Evolutionary conservation across 495 filamentous ascomycete genomes (phyloP).

Genomic region (Umbilicaria muhlenbergii): DNA sequence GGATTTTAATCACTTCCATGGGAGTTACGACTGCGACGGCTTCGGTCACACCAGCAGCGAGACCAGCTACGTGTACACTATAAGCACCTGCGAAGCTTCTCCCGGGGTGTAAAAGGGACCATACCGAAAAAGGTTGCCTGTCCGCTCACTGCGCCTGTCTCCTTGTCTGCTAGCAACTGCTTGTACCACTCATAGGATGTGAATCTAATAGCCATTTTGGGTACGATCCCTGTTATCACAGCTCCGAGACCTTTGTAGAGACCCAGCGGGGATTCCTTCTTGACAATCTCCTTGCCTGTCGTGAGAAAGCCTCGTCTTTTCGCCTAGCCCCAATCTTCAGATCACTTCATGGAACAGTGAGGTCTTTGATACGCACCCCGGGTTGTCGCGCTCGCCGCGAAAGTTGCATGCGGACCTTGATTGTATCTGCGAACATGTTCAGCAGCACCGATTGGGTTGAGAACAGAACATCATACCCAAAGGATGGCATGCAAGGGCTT

Average conservation of each 20-base stretch:
- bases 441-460: conserved; percentile 2
- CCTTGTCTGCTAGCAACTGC: conserved; percentile 53
- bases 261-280: conserved; percentile 75
- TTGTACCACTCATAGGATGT: conserved; percentile 96
- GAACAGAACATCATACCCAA: conserved; percentile 44
- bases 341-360: not conserved
- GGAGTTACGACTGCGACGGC: conserved; percentile 91
- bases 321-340: conserved; percentile 24
- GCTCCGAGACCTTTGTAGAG: conserved; percentile 96
- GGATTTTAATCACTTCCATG: conserved; percentile 98
- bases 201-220: conserved; percentile 99
- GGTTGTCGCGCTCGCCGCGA: conserved; percentile 70
- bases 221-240: conserved; percentile 90
- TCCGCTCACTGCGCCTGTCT: conserved; percentile 54
- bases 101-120: conserved; percentile 8
- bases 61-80: conserved; percentile 44
- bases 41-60: conserved; percentile 87
- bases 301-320: conserved; percentile 75
- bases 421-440: conserved; percentile 48
- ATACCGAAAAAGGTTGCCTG: conserved; percentile 68
- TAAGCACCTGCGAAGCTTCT: not conserved
- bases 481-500: conserved; percentile 92
- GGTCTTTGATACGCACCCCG: conserved; percentile 38
- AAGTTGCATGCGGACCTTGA: conserved; percentile 99
- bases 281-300: conserved; percentile 78